A percentile compares a stretch with the other conserved stretches of the same genome.
These are phyloP conservation scores for Tillandsia leiboldiana DNA, from an alignment of 176 grass and related monocot genomes.

Conservation along the genomic window DNA sequence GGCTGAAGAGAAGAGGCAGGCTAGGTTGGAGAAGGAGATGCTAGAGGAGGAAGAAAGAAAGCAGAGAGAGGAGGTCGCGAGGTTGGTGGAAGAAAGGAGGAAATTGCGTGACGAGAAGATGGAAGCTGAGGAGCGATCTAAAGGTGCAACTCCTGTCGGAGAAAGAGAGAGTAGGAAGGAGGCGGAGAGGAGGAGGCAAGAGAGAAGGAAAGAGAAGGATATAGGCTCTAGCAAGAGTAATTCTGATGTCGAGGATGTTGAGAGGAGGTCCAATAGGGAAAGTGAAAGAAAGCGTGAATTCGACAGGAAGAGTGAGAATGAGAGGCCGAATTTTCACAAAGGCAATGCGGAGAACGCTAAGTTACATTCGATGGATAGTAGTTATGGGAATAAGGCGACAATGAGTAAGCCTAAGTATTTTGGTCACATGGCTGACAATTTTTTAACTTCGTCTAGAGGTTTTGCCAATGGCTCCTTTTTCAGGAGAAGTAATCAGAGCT, in stretches of 20 bases:
- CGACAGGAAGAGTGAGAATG: constrained; percentile 43
- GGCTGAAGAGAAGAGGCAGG: constrained; percentile 81
- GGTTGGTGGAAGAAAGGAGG: constrained; percentile 83
- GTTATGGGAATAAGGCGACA: constrained; percentile 26
- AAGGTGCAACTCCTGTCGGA: constrained; percentile 46
- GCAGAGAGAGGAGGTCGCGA: constrained; percentile 80
- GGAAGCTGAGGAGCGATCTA: constrained; percentile 65
- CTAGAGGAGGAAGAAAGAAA: constrained; percentile 95
- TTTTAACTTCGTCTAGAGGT: constrained; percentile 61
- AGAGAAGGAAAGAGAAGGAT: constrained; percentile 71
- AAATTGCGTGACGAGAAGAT: constrained; percentile 72
- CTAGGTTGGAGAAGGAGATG: constrained; percentile 82
- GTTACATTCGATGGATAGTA: constrained; percentile 26
- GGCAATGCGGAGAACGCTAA: constrained; percentile 31
- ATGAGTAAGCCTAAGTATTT: constrained; percentile 57
- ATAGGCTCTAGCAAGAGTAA: constrained; percentile 84
- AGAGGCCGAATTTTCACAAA: constrained; percentile 29
- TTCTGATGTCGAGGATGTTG: constrained; percentile 74
- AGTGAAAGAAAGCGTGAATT: constrained; percentile 39
- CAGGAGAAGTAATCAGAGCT: constrained; percentile 43
- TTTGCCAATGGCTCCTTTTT: constrained; percentile 51
- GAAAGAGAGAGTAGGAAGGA: constrained; percentile 71
- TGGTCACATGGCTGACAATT: constrained; percentile 48
- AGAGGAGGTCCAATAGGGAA: constrained; percentile 43
- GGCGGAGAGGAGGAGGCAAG: constrained; percentile 40